Evolutionary conservation across 2,329 filamentous ascomycete genomes (phyloP), one percentile per base, ranked within the genome.

Genomic region (Apiospora rasikravindrae): DNA sequence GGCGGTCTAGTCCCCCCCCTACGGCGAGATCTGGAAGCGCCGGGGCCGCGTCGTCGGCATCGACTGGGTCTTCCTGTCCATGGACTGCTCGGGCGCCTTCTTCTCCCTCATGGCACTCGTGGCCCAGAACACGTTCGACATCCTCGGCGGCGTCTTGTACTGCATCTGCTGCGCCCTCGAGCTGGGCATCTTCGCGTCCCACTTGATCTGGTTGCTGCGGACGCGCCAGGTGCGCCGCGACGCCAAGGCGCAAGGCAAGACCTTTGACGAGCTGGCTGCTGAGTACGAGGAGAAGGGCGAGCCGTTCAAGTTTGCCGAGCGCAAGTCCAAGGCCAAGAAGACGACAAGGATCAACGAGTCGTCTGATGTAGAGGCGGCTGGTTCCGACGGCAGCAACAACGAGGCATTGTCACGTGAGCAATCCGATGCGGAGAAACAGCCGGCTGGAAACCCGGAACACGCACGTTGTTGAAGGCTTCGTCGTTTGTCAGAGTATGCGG

Each of bases 31-130:
- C 1, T 90, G 87, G 82, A 91, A 91, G 78, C 83, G 89, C 16
- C 83, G 85, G 69, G 90, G 90, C 0, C 84, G 89, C 33, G 89
- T 92, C 2, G 84, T 91, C 42, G 90, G 90, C 0, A 87, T 92
- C 71, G 90, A 89, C 85, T 84, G 80, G 76, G 77, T 89, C 19
- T 92, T 92, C 75, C 79, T 92, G 3, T 80, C 82, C 0, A 88
- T 91, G 75, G 90, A 92, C 76, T 90, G 86, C 71, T 75, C 85
- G 0, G 90, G 90, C 1, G 90, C 89, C 0, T 85, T 92, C 71
- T 91, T 92, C 78, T 91, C 89, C 0, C 83, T 92, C 29, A 86
- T 92, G 84, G 88, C 90, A 1, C 80, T 91, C 13, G 89, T 87
- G 64, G 88, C 87, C 0, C 89, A 92, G 76, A 84, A 88, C 33